These are phyloP conservation scores for Malus fusca DNA, from an alignment of 306 rosid genomes.

Conservation along the genomic window DNA sequence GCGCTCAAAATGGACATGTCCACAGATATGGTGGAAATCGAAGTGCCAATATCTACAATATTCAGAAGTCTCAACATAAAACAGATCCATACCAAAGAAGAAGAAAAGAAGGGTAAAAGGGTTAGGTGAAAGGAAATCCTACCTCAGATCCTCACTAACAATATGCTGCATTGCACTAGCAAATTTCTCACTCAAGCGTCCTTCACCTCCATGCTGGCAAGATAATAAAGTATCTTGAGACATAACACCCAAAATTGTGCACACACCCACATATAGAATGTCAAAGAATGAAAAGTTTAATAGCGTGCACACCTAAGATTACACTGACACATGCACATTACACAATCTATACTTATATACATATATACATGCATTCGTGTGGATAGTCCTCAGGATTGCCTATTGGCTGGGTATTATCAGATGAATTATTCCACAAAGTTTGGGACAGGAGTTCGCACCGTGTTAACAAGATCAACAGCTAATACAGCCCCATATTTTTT, in stretches of 20 bases:
- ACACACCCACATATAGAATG: not conserved
- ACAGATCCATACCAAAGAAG: not conserved
- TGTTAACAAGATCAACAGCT: constrained; percentile 86
- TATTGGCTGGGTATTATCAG: not conserved
- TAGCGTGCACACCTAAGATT: not conserved
- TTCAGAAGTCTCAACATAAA: constrained; percentile 14
- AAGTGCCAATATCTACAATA: constrained; percentile 84
- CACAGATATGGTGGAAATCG: constrained; percentile 89
- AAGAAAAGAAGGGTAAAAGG: not conserved
- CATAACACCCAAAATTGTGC: not conserved
- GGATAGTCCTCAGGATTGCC: not conserved
- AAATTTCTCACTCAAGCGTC: constrained; percentile 68
- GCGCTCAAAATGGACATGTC: constrained; percentile 91
- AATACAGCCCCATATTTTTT: constrained; percentile 88
- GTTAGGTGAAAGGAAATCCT: constrained; percentile 34
- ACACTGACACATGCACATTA: constrained; percentile 8
- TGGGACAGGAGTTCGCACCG: constrained; percentile 37
- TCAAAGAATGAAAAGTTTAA: not conserved
- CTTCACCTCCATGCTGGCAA: constrained; percentile 95
- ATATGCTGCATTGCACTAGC: constrained; percentile 57
- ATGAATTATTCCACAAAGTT: not conserved
- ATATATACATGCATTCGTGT: not conserved
- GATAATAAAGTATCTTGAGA: constrained; percentile 26
- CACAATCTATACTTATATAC: not conserved
- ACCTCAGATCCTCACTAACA: constrained; percentile 81